Evolutionary conservation across 495 filamentous ascomycete genomes (phyloP), one percentile per base, ranked within the genome.

Genomic region (Tuber magnatum): DNA sequence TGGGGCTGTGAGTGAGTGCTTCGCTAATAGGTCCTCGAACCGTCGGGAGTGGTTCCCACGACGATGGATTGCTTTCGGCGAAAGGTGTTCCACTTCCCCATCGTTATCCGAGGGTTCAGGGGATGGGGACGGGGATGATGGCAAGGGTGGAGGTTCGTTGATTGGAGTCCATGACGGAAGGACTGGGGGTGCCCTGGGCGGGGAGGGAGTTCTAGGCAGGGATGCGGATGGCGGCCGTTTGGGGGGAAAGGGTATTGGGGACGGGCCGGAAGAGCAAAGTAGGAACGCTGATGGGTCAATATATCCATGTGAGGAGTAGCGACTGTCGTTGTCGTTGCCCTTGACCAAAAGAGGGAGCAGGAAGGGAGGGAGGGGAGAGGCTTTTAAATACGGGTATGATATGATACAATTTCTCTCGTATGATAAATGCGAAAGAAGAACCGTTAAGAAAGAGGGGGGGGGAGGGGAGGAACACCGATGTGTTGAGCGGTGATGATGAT

Each of bases 191-290:
- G 61, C 35, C 22, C 42, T 28, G 35, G 65, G 46, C 32, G 46
- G 73, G 32, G 44, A n/a, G 71, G 38, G 70, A 12, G 74, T 61
- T 32, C 61, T 8, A n/a, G 42, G 72, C 71, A n/a, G 69, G 32
- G 38, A 14, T 39, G 44, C 71, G 38, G 71, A 24, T 14, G 71
- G 32, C 42, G 71, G 74, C 71, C 73, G 51, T 73, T 24, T 46
- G 74, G 43, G 43, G 42, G 69, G 35, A 69, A 22, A 68, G 24
- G 43, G 41, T 43, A 20, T 28, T 48, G 18, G n/a, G 71, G 70
- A 35, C 22, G 16, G 28, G 39, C 42, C 69, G 75, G 80, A 40
- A 73, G 43, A 3, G 68, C 56, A 74, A 81, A 80, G 78, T 76
- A 78, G 8, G 73, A 73, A 68, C 78, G 73, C 22, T 74, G 74